Percentiles rank a stretch among this genome's conserved stretches.
phyloP scores from a whole-genome alignment of 306 rosid genomes.

The Fragaria iinumae region DNA sequence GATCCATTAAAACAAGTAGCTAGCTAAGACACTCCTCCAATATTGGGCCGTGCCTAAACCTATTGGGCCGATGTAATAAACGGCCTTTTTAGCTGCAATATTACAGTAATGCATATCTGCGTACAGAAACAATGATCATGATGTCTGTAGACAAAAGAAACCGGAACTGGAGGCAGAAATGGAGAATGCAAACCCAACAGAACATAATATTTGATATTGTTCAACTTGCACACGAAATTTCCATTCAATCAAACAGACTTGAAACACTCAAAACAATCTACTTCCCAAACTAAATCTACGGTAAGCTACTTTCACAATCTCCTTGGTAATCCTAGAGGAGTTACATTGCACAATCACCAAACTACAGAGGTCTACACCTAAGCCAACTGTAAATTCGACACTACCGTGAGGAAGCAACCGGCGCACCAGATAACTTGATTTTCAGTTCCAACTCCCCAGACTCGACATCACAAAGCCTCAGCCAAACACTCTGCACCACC shows the following conservation, averaged over 20 bases:
- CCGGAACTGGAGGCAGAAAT: not conserved
- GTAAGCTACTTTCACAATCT: slow-evolving; percentile 11
- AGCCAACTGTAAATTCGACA: slow-evolving; percentile 23
- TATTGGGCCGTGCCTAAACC: not conserved
- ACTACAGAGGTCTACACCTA: slow-evolving; percentile 24
- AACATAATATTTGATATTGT: not conserved
- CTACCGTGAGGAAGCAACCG: slow-evolving; percentile 32
- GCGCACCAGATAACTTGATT: slow-evolving; percentile 51
- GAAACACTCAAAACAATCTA: not conserved
- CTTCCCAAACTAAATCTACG: not conserved
- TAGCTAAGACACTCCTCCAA: not conserved
- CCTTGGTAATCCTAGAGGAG: slow-evolving; percentile 4
- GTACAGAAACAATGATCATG: not conserved
- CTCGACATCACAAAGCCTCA: slow-evolving; percentile 82
- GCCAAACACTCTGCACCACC: slow-evolving; percentile 82
- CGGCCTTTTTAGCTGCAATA: too few relatives aligned
- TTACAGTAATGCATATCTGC: not conserved
- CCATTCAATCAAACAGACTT: not conserved
- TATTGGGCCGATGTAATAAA: not conserved
- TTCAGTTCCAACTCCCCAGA: slow-evolving; percentile 86
- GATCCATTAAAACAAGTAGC: not conserved
- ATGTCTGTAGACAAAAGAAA: not conserved
- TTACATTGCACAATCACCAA: slow-evolving; percentile 23
- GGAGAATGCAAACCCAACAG: not conserved
- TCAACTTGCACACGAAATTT: not conserved